Conservation (phyloP, 164 flowering plant genomes). For the Stephania yunnanensis region DNA sequence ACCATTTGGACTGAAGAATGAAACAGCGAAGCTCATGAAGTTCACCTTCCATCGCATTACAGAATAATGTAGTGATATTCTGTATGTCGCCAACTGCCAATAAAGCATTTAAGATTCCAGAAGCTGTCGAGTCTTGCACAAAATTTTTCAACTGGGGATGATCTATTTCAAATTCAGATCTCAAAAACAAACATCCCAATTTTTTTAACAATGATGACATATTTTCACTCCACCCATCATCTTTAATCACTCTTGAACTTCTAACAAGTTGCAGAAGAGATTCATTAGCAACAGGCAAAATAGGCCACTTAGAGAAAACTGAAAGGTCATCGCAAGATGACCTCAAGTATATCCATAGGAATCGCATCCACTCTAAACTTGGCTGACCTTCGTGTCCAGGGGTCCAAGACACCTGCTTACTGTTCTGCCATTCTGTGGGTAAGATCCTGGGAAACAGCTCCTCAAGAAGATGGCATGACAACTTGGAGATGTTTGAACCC, state of each 20-base stretch:
- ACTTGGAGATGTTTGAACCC: slow-evolving; percentile 53
- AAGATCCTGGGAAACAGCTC: slow-evolving; percentile 57
- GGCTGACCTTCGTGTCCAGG: slow-evolving; percentile 82
- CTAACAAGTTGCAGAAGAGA: slow-evolving; percentile 58
- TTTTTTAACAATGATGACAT: slow-evolving; percentile 70
- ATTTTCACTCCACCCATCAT: slow-evolving; percentile 98
- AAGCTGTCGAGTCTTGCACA: slow-evolving; percentile 78
- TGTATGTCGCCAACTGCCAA: slow-evolving; percentile 44
- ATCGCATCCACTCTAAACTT: slow-evolving; percentile 68
- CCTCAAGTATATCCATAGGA: slow-evolving; percentile 73
- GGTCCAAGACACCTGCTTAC: slow-evolving; percentile 63
- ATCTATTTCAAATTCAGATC: slow-evolving; percentile 57
- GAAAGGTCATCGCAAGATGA: slow-evolving; percentile 72
- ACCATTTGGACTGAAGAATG: slow-evolving; percentile 95
- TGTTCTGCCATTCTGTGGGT: slow-evolving; percentile 76
- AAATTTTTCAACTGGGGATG: slow-evolving; percentile 63
- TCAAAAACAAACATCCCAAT: slow-evolving; percentile 72
- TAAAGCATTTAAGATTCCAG: slow-evolving; percentile 75
- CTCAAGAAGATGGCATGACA: slow-evolving; percentile 70
- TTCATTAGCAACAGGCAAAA: slow-evolving; percentile 63
- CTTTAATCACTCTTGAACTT: slow-evolving; percentile 70
- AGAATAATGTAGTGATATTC: slow-evolving; percentile 43
- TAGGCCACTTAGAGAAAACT: slow-evolving; percentile 80
- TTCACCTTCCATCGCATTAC: slow-evolving; percentile 66
- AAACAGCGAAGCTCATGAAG: slow-evolving; percentile 83